Conservation (phyloP, 1,284 basidiomycete genomes). For the Xanthoconium separans region DNA sequence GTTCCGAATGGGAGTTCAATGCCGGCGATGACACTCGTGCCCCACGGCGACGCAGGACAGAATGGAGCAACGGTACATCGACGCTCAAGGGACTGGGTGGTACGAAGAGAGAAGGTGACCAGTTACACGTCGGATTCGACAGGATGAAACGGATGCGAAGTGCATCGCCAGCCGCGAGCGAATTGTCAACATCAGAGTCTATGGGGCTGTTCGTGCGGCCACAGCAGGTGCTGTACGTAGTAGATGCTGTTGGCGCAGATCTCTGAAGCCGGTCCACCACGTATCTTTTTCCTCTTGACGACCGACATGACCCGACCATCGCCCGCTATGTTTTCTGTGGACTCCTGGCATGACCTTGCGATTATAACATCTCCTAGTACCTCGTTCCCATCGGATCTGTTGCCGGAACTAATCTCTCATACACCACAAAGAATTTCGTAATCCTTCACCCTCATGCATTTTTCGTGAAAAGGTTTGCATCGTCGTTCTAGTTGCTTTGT, state of each 20-base stretch:
- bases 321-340: constrained; percentile 2
- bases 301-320: constrained; percentile 9
- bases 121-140: constrained; percentile 48
- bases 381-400: constrained; percentile 11
- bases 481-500: background rate
- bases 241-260: constrained; percentile 62
- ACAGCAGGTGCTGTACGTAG: constrained; percentile 79
- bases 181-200: constrained; percentile 59
- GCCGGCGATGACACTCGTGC: constrained; percentile 43
- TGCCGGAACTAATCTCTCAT: constrained; percentile 24
- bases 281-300: constrained; percentile 6
- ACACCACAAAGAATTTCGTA: constrained; percentile 19
- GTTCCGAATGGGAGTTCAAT: constrained; percentile 61
- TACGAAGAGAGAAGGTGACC: constrained; percentile 67
- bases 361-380: constrained; percentile 12
- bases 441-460: constrained; percentile 12
- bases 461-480: constrained; percentile 11
- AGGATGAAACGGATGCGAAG: constrained; percentile 69
- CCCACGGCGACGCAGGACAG: constrained; percentile 49
- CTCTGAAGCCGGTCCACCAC: constrained; percentile 19
- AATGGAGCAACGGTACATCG: constrained; percentile 26
- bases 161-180: constrained; percentile 66
- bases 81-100: constrained; percentile 20
- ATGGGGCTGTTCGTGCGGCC: constrained; percentile 77
- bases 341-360: constrained; percentile 8